These are phyloP conservation scores for Tulasnella sp. DNA, from an alignment of 768 basidiomycete species.

Conservation along the genomic window DNA sequence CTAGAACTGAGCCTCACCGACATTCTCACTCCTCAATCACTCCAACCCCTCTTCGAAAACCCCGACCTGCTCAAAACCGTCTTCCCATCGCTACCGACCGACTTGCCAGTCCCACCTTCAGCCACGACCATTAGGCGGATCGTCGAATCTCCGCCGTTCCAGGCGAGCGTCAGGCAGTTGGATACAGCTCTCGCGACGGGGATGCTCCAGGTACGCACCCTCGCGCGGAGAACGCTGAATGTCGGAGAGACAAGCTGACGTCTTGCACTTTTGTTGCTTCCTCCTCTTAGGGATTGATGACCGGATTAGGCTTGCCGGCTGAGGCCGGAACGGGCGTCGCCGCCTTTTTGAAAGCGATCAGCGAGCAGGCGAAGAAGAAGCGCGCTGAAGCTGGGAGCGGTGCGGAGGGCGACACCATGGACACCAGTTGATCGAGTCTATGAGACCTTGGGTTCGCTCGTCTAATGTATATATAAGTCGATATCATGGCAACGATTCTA, in stretches of 20 bases:
- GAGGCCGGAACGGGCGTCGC: conserved; percentile 78
- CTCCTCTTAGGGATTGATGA: conserved; percentile 61
- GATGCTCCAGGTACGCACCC: conserved; percentile 49
- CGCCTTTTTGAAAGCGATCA: conserved; percentile 79
- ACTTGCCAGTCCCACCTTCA: conserved; percentile 69
- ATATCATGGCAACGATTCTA: not conserved
- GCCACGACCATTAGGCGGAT: conserved; percentile 72
- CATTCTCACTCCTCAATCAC: conserved; percentile 72
- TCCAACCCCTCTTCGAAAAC: conserved; percentile 66
- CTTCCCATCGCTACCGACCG: conserved; percentile 81
- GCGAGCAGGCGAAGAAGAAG: conserved; percentile 68
- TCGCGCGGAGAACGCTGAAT: not conserved
- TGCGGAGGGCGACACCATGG: conserved; percentile 64
- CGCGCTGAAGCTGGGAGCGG: conserved; percentile 47
- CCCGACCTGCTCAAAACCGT: conserved; percentile 67
- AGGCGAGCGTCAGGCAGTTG: conserved; percentile 73
- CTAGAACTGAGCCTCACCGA: conserved; percentile 69
- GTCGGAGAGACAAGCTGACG: not conserved
- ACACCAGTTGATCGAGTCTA: conserved; percentile 63
- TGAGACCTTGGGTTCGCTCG: not conserved
- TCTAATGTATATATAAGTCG: not conserved
- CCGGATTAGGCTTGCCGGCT: conserved; percentile 78
- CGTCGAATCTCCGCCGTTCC: conserved; percentile 83
- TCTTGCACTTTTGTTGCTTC: conserved; percentile 38
- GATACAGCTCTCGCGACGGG: conserved; percentile 87